A percentile compares a stretch with the other conserved stretches of the same genome.
Evolutionary conservation across 768 basidiomycete species (phyloP).

Genomic region (Myochromella boudieri): DNA sequence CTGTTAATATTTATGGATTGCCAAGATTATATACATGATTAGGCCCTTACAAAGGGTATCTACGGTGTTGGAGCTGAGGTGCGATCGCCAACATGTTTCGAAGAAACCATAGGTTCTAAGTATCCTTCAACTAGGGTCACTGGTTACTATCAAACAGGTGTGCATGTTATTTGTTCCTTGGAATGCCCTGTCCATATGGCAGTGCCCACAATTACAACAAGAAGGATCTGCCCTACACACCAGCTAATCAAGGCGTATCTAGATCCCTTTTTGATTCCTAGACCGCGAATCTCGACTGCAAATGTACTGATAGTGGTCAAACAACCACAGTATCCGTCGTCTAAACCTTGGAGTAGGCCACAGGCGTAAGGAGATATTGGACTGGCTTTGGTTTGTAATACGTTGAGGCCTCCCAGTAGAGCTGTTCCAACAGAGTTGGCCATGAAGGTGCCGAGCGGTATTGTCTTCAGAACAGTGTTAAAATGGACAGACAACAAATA

Average conservation of each 20-base stretch:
- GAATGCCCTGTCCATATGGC: conserved; percentile 49
- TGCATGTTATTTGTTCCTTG: conserved; percentile 50
- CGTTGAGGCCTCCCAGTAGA: conserved; percentile 72
- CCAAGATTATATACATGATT: too few species aligned
- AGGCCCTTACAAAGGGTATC: too few species aligned
- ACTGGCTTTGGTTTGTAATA: conserved; percentile 57
- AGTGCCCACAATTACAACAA: conserved; percentile 74
- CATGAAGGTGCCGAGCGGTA: conserved; percentile 79
- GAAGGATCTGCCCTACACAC: conserved; percentile 62
- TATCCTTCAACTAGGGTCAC: neutral
- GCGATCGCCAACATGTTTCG: too few species aligned
- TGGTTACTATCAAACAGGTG: conserved; percentile 26
- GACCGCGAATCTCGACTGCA: conserved; percentile 68
- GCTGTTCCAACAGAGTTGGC: conserved; percentile 81
- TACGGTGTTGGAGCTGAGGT: too few species aligned
- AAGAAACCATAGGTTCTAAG: too few species aligned
- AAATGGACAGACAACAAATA: conserved; percentile 73
- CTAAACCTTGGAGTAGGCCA: conserved; percentile 74
- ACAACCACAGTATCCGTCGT: conserved; percentile 94
- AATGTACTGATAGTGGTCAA: conserved; percentile 95
- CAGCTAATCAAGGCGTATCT: conserved; percentile 73
- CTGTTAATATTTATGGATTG: too few species aligned
- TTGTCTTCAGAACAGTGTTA: conserved; percentile 58
- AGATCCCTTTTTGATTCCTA: conserved; percentile 58
- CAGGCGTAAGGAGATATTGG: conserved; percentile 53